Evolutionary conservation across 2,329 filamentous ascomycete genomes (phyloP).

Genomic region (Raffaelea ambrosiae): DNA sequence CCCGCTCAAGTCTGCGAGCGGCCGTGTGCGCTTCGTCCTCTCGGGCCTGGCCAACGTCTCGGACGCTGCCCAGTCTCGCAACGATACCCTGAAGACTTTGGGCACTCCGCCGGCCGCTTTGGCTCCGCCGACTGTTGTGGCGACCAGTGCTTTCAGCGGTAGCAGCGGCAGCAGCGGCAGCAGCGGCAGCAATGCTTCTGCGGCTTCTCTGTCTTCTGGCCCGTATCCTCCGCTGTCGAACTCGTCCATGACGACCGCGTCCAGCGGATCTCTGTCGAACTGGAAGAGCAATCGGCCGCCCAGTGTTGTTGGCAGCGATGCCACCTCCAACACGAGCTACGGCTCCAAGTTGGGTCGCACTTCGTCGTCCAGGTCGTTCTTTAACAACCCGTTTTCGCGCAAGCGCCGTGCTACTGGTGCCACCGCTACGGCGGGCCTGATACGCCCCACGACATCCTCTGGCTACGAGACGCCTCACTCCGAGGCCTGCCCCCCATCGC

Average conservation of each 20-base stretch:
- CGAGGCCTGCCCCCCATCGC: too few relatives aligned
- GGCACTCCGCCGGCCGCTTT: constrained; percentile 25
- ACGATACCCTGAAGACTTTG: constrained; percentile 42
- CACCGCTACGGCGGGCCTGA: not conserved
- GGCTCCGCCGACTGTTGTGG: constrained; percentile 5
- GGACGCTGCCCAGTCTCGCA: constrained; percentile 38
- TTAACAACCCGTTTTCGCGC: constrained; percentile 12
- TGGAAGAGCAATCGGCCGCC: not conserved
- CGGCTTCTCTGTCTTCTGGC: not conserved
- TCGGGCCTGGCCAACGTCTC: constrained; percentile 51
- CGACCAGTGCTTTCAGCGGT: too few relatives aligned
- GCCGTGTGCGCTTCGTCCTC: constrained; percentile 42
- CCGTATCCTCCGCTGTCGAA: not conserved
- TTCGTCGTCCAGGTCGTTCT: constrained; percentile 8
- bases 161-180: not conserved
- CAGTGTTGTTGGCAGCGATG: not conserved
- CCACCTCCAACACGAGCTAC: not conserved
- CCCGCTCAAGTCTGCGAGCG: constrained; percentile 39
- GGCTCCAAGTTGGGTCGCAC: not conserved
- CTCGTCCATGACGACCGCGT: not conserved
- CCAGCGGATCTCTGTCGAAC: not conserved
- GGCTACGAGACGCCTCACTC: too few relatives aligned
- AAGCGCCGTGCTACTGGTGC: not conserved
- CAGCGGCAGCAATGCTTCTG: not conserved
- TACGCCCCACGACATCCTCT: too few relatives aligned